Conservation (phyloP, 2,329 filamentous ascomycete species). For the Plenodomus lindquistii region DNA sequence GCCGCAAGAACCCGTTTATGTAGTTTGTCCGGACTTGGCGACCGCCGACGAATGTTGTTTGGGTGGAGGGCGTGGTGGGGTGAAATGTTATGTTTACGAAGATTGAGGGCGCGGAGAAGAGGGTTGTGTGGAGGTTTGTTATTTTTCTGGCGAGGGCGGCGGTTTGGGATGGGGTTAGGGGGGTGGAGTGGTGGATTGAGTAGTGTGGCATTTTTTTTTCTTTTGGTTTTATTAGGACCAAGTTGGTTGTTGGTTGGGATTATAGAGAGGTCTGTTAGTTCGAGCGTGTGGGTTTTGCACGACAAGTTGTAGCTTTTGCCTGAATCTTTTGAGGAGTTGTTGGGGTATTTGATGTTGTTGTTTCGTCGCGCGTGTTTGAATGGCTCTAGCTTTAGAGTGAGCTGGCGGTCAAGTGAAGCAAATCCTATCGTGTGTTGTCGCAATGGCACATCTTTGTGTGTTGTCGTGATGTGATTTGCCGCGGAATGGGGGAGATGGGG, state of each 20-base stretch:
- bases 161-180: conserved; percentile 39
- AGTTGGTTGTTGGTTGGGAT: no score
- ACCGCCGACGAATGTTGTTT: not conserved
- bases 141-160: conserved; percentile 46
- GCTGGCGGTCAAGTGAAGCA: not conserved
- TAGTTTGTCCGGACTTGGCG: conserved; percentile 18
- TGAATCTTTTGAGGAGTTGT: no score
- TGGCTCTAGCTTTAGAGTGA: not conserved
- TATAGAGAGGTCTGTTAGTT: no score
- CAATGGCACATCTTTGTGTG: not conserved
- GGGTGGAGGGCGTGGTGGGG: not conserved
- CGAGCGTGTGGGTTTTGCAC: no score
- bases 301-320: no score
- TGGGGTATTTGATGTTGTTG: no score
- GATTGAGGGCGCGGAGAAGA: conserved; percentile 45
- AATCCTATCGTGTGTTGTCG: not conserved
- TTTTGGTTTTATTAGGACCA: no score
- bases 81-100: conserved; percentile 52
- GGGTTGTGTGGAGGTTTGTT: conserved; percentile 46
- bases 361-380: no score
- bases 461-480: not conserved
- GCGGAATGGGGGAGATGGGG: not conserved
- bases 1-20: conserved; percentile 26
- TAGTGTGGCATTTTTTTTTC: conserved; percentile 52
- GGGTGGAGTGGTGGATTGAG: conserved; percentile 46